These are phyloP conservation scores for Arabis hirsuta DNA, from an alignment of 345 rosid species.

Conservation along the genomic window DNA sequence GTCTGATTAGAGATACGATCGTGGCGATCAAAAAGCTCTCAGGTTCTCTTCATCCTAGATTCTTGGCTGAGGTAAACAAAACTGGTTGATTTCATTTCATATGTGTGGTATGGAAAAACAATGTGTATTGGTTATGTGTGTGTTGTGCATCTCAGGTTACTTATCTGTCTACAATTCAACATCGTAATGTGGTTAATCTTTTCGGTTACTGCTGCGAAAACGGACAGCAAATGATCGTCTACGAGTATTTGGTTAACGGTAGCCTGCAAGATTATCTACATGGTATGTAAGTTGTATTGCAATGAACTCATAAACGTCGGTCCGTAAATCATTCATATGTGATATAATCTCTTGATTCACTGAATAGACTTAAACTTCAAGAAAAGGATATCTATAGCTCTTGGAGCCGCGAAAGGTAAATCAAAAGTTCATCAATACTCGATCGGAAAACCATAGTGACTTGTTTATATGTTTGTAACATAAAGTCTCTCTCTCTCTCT, in stretches of 20 bases:
- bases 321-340: not conserved
- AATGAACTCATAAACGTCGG: not conserved
- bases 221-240: slow-evolving; percentile 59
- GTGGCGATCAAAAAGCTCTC: slow-evolving; percentile 63
- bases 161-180: slow-evolving; percentile 59
- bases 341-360: slow-evolving; percentile 13
- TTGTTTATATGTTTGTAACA: no score
- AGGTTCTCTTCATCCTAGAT: slow-evolving; percentile 48
- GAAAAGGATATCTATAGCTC: slow-evolving; percentile 63
- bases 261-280: slow-evolving; percentile 61
- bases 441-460: no score
- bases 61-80: slow-evolving; percentile 55
- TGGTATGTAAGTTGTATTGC: slow-evolving; percentile 44
- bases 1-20: slow-evolving; percentile 51
- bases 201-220: slow-evolving; percentile 64
- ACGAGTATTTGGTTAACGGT: slow-evolving; percentile 69
- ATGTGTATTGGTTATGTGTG: not conserved
- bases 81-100: not conserved
- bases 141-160: slow-evolving; percentile 47
- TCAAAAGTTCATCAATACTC: not conserved
- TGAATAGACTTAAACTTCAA: slow-evolving; percentile 67
- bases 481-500: not conserved
- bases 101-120: not conserved
- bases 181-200: slow-evolving; percentile 64
- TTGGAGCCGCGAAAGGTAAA: slow-evolving; percentile 76